These are phyloP conservation scores for Umbelopsis sp. DNA, from an alignment of 192 early-diverging fungal species.

Conservation along the genomic window DNA sequence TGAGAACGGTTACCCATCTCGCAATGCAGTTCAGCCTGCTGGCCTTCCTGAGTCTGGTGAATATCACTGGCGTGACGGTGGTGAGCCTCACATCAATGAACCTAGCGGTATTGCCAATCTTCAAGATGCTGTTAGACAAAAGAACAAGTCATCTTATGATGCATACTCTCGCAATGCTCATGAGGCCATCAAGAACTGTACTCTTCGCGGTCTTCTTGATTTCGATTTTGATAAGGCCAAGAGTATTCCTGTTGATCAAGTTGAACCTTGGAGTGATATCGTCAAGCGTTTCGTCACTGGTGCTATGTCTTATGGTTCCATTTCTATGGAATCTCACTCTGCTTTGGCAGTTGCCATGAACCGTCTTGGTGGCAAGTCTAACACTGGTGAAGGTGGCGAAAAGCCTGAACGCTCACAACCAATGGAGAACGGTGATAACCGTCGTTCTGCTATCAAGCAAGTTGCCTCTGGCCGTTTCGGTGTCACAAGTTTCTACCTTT, in stretches of 20 bases:
- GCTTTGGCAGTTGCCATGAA: slow-evolving; percentile 96
- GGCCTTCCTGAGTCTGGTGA: slow-evolving; percentile 93
- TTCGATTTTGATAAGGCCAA: slow-evolving; percentile 76
- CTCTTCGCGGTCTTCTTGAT: slow-evolving; percentile 92
- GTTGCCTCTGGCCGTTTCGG: slow-evolving; percentile 98
- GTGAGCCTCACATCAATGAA: slow-evolving; percentile 90
- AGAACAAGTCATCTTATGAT: slow-evolving; percentile 89
- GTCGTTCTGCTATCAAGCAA: slow-evolving; percentile 97
- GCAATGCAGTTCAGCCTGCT: slow-evolving; percentile 62
- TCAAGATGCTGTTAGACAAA: slow-evolving; percentile 93
- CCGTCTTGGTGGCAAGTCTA: slow-evolving; percentile 93
- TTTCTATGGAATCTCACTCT: slow-evolving; percentile 92
- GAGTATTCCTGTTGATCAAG: slow-evolving; percentile 88
- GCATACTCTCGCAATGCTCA: slow-evolving; percentile 78
- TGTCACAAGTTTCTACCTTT: slow-evolving; percentile 92
- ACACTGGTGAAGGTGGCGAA: slow-evolving; percentile 99
- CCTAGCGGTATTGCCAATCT: slow-evolving; percentile 85
- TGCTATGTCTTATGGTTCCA: slow-evolving; percentile 98
- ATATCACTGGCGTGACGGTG: slow-evolving; percentile 96
- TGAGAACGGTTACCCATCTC: slow-evolving; percentile 80
- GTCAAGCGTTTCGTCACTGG: slow-evolving; percentile 97
- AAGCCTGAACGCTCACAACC: slow-evolving; percentile 82
- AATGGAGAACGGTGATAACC: slow-evolving; percentile 71
- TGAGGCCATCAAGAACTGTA: slow-evolving; percentile 87
- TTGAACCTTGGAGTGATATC: slow-evolving; percentile 97